These are phyloP conservation scores for Sporobolomyces pararoseus DNA, from an alignment of 768 basidiomycete genomes.

Conservation along the genomic window DNA sequence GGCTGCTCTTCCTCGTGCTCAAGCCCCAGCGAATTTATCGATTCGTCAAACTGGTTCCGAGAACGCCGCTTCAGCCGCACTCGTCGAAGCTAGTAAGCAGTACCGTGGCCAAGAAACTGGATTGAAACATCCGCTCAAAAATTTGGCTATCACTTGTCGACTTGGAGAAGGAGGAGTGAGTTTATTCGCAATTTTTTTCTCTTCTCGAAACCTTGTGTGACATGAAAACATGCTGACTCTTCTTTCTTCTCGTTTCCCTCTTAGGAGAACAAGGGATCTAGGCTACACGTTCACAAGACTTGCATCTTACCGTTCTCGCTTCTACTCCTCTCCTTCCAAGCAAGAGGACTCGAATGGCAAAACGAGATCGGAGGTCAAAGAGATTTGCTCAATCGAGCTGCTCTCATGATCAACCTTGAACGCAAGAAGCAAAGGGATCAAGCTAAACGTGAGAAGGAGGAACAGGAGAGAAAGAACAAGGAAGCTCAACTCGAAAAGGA, in stretches of 20 bases:
- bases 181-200: no score
- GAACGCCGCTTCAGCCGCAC: neutral
- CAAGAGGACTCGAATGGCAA: slow-evolving; percentile 7
- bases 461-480: neutral
- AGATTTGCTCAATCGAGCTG: slow-evolving; percentile 13
- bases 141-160: neutral
- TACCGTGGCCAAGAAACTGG: neutral
- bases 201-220: no score
- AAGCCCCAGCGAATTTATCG: neutral
- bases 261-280: neutral
- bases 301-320: slow-evolving; percentile 3
- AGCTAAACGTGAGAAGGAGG: neutral
- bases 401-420: slow-evolving; percentile 9
- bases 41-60: neutral
- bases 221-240: no score
- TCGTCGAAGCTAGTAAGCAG: neutral
- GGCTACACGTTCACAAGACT: neutral
- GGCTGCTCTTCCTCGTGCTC: neutral
- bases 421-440: neutral
- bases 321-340: slow-evolving; percentile 9
- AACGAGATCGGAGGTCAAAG: slow-evolving; percentile 25
- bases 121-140: neutral
- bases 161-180: neutral
- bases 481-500: neutral
- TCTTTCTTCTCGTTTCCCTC: no score